Percentiles rank a stretch among this genome's conserved stretches.
phyloP scores from a whole-genome alignment of 1,139 yeast genomes.

The Candida glucosophila region DNA sequence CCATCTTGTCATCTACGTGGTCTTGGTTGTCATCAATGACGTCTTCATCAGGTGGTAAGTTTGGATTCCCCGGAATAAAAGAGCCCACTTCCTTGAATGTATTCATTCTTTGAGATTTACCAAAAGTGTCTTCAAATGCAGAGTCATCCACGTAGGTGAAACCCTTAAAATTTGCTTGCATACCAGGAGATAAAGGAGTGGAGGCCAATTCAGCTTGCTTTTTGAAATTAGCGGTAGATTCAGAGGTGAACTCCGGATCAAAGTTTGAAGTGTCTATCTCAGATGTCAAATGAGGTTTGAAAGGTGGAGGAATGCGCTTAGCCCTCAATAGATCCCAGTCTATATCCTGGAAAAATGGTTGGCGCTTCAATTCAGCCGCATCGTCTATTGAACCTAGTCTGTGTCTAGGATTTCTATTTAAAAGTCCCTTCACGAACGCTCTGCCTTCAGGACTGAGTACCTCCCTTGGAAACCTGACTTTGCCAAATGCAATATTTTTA shows the following conservation, averaged over 20 bases:
- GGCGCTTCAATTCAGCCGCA: constrained; percentile 86
- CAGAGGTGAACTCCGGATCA: constrained; percentile 94
- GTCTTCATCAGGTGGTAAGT: constrained; percentile 74
- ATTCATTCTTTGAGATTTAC: constrained; percentile 36
- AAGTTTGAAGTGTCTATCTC: constrained; percentile 94
- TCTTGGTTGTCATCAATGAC: constrained; percentile 70
- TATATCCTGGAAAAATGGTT: constrained; percentile 81
- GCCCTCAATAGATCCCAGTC: constrained; percentile 77
- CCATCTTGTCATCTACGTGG: constrained; percentile 49
- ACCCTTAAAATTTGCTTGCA: constrained; percentile 93
- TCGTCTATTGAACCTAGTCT: constrained; percentile 86
- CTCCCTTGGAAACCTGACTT: constrained; percentile 93
- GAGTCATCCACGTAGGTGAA: constrained; percentile 94
- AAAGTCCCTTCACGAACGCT: constrained; percentile 85
- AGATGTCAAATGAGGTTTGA: constrained; percentile 83
- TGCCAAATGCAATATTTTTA: constrained; percentile 95
- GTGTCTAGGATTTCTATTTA: constrained; percentile 92
- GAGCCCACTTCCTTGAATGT: constrained; percentile 58
- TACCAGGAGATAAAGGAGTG: constrained; percentile 87
- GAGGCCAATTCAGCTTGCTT: constrained; percentile 58
- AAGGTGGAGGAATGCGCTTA: constrained; percentile 94
- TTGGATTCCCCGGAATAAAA: constrained; percentile 70
- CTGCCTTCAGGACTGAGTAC: constrained; percentile 88
- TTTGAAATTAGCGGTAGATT: constrained; percentile 73
- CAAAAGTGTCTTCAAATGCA: constrained; percentile 80